Evolutionary conservation across 441 rosid genomes (phyloP).

Genomic region (Gossypium trilobum): DNA sequence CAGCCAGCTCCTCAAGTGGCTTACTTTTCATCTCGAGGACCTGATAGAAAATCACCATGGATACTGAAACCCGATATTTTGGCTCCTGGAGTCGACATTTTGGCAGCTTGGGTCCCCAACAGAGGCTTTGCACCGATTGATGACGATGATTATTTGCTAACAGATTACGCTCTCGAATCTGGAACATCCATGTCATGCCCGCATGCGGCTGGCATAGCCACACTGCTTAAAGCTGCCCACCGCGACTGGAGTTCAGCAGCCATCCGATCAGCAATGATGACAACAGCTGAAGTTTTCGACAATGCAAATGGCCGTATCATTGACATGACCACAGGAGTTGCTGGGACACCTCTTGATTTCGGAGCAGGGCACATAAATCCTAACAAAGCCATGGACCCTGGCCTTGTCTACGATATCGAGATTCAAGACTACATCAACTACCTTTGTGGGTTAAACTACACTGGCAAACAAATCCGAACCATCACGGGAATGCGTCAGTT

Average conservation of each 20-base stretch:
- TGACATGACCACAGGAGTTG: no score
- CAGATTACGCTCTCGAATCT: constrained; percentile 30
- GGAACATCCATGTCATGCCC: constrained; percentile 36
- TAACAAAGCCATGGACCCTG: no score
- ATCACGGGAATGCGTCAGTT: no score
- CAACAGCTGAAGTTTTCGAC: constrained; percentile 21
- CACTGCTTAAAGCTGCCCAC: constrained; percentile 23
- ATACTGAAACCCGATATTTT: constrained; percentile 30
- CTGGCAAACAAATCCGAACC: no score
- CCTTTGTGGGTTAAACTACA: no score
- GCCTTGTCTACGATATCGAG: no score
- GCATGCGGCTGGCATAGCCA: constrained; percentile 26
- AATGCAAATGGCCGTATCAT: no score
- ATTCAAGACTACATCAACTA: no score
- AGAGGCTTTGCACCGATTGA: constrained; percentile 19
- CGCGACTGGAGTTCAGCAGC: constrained; percentile 23
- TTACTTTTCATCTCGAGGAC: constrained; percentile 26
- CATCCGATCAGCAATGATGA: constrained; percentile 32
- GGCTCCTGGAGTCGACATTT: constrained; percentile 27
- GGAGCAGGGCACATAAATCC: no score
- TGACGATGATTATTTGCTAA: constrained; percentile 22
- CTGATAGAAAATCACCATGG: constrained; percentile 21
- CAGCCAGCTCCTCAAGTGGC: constrained; percentile 30
- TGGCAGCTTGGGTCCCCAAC: constrained; percentile 27
- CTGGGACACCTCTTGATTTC: no score